Percentiles rank a stretch among this genome's conserved stretches.
phyloP scores from a whole-genome alignment of 2,329 filamentous ascomycete species.

The Grosmannia clavigera region DNA sequence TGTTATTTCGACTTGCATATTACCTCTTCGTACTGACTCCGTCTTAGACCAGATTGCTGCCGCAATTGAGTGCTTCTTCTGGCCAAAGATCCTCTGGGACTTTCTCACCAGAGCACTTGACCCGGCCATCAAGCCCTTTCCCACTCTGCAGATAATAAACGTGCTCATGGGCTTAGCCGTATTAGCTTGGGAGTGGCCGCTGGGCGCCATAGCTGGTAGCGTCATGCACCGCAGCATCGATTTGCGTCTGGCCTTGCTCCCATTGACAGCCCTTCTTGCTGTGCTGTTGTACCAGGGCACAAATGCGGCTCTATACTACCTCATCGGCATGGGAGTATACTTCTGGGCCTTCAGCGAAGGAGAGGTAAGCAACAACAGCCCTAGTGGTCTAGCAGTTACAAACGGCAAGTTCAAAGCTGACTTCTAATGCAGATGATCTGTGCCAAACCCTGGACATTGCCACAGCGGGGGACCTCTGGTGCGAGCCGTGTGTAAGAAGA shows the following conservation, averaged over 20 bases:
- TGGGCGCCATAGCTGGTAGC: slow-evolving; percentile 64
- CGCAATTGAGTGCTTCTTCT: slow-evolving; percentile 82
- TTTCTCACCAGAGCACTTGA: slow-evolving; percentile 88
- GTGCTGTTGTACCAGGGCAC: slow-evolving; percentile 83
- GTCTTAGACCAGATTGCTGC: slow-evolving; percentile 73
- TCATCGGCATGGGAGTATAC: slow-evolving; percentile 75
- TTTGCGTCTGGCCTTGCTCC: slow-evolving; percentile 69
- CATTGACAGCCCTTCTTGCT: slow-evolving; percentile 61
- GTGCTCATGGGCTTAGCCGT: slow-evolving; percentile 67
- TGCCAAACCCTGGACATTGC: slow-evolving; percentile 57
- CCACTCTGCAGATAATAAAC: slow-evolving; percentile 81
- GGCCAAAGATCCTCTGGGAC: slow-evolving; percentile 98
- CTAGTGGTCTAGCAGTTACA: neutral
- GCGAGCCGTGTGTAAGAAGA: slow-evolving; percentile 11
- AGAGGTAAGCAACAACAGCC: slow-evolving; percentile 53
- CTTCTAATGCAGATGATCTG: slow-evolving; percentile 45
- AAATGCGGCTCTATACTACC: slow-evolving; percentile 83
- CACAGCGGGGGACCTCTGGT: slow-evolving; percentile 33
- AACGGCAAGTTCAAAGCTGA: neutral
- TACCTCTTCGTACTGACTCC: slow-evolving; percentile 2
- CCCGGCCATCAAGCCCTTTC: slow-evolving; percentile 72
- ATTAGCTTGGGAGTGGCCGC: slow-evolving; percentile 83
- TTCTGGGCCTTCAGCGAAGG: slow-evolving; percentile 97
- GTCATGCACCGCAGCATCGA: slow-evolving; percentile 79
- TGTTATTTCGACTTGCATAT: neutral